Conservation (phyloP, 805 yeast genomes). For the Cyberlindnera veronae region DNA sequence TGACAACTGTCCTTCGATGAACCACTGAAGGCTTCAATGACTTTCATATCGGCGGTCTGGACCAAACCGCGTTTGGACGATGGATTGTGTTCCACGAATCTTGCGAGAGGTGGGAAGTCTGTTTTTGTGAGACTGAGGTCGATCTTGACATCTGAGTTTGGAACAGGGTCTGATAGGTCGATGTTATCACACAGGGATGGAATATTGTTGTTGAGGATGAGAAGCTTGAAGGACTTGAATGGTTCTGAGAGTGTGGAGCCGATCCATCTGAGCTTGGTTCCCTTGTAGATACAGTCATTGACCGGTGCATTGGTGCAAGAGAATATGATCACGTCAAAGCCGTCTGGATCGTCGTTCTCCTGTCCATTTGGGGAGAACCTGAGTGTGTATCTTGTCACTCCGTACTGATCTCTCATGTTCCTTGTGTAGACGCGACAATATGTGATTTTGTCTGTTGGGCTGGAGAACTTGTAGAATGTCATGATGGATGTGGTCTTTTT, state of each 20-base stretch:
- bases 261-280: constrained; percentile 36
- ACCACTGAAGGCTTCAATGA: constrained; percentile 20
- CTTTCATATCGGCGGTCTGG: constrained; percentile 24
- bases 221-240: constrained; percentile 32
- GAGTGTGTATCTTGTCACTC: constrained; percentile 30
- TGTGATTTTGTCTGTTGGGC: constrained; percentile 24
- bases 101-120: constrained; percentile 22
- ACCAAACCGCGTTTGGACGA: constrained; percentile 10
- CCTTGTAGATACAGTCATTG: constrained; percentile 31
- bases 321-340: constrained; percentile 29
- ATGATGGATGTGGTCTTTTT: constrained; percentile 28
- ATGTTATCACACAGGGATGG: constrained; percentile 29
- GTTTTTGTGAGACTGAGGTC: constrained; percentile 6
- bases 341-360: constrained; percentile 11
- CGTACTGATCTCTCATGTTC: constrained; percentile 16
- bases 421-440: constrained; percentile 33
- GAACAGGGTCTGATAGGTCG: constrained; percentile 5
- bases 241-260: constrained; percentile 32
- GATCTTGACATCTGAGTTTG: constrained; percentile 4
- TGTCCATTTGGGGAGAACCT: constrained; percentile 27
- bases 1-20: constrained; percentile 9
- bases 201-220: constrained; percentile 32
- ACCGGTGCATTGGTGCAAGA: constrained; percentile 30
- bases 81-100: constrained; percentile 22
- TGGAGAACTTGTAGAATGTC: constrained; percentile 29